A percentile compares a stretch with the other conserved stretches of the same genome.
Evolutionary conservation across 192 early-diverging fungal species (phyloP).

Genomic region (Gaertneriomyces sp.): DNA sequence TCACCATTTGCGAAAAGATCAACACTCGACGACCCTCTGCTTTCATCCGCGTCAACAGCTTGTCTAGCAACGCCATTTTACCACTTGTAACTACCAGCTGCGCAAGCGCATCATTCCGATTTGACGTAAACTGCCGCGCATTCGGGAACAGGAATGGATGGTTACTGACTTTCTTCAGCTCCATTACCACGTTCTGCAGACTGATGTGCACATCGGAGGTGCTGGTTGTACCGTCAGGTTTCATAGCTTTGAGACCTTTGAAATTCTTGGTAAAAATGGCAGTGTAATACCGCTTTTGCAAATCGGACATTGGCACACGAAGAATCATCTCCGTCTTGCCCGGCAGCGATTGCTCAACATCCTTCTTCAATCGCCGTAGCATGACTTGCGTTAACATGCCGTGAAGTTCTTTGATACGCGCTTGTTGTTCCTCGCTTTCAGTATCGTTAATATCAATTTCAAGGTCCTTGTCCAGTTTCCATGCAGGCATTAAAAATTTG

Average conservation of each 20-base stretch:
- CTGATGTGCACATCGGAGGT: conserved; percentile 55
- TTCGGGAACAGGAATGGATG: conserved; percentile 76
- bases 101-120: conserved; percentile 70
- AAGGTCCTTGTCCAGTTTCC: conserved; percentile 67
- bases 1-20: conserved; percentile 98
- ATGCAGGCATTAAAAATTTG: conserved; percentile 88
- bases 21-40: conserved; percentile 91
- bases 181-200: conserved; percentile 90
- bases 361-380: conserved; percentile 94
- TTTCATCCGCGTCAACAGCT: conserved; percentile 85
- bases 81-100: conserved; percentile 89
- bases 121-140: conserved; percentile 38
- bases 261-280: conserved; percentile 94
- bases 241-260: conserved; percentile 68
- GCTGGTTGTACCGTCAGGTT: conserved; percentile 38
- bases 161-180: conserved; percentile 96
- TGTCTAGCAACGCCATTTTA: conserved; percentile 97
- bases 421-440: conserved; percentile 50
- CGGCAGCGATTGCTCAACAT: conserved; percentile 95
- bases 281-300: conserved; percentile 94
- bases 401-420: conserved; percentile 85
- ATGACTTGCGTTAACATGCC: conserved; percentile 80
- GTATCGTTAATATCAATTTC: conserved; percentile 69
- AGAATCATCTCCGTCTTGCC: conserved; percentile 94
- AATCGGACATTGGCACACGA: conserved; percentile 83